A percentile compares a stretch with the other conserved stretches of the same genome.
Evolutionary conservation across 2,329 filamentous ascomycete genomes (phyloP).

Genomic region (Penicillium sp.): DNA sequence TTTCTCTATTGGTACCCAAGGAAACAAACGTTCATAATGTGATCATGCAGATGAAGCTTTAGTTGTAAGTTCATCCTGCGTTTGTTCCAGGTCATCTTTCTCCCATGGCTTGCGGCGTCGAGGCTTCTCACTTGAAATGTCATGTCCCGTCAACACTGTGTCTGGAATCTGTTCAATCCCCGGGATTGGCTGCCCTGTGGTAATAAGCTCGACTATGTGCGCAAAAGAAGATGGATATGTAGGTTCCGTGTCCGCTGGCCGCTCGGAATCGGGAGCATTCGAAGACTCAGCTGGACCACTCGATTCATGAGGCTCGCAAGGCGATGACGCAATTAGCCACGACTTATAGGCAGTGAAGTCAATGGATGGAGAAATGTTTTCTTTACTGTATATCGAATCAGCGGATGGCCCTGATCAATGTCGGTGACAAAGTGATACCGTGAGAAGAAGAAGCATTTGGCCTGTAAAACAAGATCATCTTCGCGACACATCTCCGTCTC

Average conservation of each 20-base stretch:
- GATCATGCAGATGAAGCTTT: slow-evolving; percentile 3
- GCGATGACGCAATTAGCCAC: slow-evolving; percentile 51
- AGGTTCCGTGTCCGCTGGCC: slow-evolving; percentile 38
- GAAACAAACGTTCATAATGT: background rate
- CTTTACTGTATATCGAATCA: slow-evolving; percentile 31
- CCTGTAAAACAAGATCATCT: slow-evolving; percentile 45
- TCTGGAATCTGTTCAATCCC: slow-evolving; percentile 86
- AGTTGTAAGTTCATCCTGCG: slow-evolving; percentile 3
- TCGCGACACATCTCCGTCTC: slow-evolving; percentile 39
- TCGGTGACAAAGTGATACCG: slow-evolving; percentile 30
- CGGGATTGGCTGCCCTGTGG: slow-evolving; percentile 77
- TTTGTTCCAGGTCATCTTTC: slow-evolving; percentile 47
- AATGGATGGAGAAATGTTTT: slow-evolving; percentile 47
- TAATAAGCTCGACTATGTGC: slow-evolving; percentile 81
- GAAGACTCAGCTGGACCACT: slow-evolving; percentile 2
- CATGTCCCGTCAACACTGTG: slow-evolving; percentile 71
- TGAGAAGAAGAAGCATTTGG: slow-evolving; percentile 51
- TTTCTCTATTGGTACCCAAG: background rate
- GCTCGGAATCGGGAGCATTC: slow-evolving; percentile 6
- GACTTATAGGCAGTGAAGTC: slow-evolving; percentile 68
- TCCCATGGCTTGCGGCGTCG: slow-evolving; percentile 78
- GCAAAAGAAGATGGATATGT: slow-evolving; percentile 81
- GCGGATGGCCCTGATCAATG: background rate
- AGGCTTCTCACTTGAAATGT: slow-evolving; percentile 55
- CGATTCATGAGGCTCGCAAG: slow-evolving; percentile 1